These are phyloP conservation scores for Cnidoscolus chayamansa DNA, from an alignment of 441 rosid genomes.

Conservation along the genomic window DNA sequence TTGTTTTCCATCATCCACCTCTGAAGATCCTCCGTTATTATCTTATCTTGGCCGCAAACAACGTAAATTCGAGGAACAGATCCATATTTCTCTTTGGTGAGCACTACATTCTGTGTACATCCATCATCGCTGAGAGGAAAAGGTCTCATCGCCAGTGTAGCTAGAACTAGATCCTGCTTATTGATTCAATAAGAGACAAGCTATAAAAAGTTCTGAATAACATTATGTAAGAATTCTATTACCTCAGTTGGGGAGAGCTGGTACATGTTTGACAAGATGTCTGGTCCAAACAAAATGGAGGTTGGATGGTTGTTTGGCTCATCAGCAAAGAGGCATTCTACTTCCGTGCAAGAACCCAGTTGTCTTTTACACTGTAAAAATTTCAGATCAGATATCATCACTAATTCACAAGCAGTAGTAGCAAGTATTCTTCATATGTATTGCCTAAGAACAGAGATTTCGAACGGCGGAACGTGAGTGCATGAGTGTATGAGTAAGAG, in stretches of 20 bases:
- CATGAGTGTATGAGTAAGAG: no score
- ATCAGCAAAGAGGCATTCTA: constrained; percentile 3
- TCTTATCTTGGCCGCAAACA: constrained; percentile 24
- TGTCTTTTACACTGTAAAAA: neutral
- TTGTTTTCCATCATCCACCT: constrained; percentile 33
- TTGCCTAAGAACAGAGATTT: no score
- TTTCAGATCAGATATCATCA: no score
- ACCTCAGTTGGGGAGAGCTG: constrained; percentile 45
- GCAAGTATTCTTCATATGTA: no score
- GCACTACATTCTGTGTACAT: neutral
- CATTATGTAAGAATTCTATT: neutral
- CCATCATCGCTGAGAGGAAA: constrained; percentile 7
- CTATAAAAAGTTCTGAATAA: no score
- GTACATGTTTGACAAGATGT: constrained; percentile 27
- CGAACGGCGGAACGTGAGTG: no score
- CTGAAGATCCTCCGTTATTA: constrained; percentile 22
- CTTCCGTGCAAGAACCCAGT: constrained; percentile 14
- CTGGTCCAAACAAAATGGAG: constrained; percentile 1
- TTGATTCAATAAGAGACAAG: no score
- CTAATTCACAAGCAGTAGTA: no score
- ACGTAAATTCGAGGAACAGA: constrained; percentile 13
- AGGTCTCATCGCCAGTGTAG: constrained; percentile 26
- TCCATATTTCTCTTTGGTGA: no score
- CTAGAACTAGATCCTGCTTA: constrained; percentile 27
- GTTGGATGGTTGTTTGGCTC: constrained; percentile 23